phyloP scores from a whole-genome alignment of 352 stramenopile species.

The Saprolegnia diclina region DNA sequence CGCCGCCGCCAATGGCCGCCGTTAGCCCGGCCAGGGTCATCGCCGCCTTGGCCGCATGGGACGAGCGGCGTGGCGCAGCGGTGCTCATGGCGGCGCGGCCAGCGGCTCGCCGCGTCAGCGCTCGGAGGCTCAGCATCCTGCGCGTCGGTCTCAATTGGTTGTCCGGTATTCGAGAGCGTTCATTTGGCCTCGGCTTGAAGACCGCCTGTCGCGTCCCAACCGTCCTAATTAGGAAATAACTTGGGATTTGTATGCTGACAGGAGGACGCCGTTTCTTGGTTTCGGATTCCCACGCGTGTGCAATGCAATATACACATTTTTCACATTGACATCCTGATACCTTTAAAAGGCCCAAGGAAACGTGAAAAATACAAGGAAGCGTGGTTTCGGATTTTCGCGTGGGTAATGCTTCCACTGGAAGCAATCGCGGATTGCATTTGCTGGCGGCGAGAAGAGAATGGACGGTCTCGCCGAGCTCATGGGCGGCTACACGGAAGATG shows the following conservation, averaged over 20 bases:
- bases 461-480: constrained; percentile 11
- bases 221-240: no score
- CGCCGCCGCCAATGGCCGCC: constrained; percentile 31
- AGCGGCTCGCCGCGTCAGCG: no score
- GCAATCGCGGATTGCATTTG: background rate
- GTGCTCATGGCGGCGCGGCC: constrained; percentile 6
- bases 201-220: no score
- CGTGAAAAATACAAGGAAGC: background rate
- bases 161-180: background rate
- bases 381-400: background rate
- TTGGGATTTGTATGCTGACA: no score
- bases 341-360: no score
- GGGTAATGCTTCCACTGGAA: background rate
- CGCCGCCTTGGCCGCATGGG: background rate
- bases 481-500: background rate
- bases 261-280: no score
- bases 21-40: background rate
- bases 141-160: background rate
- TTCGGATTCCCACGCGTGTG: no score
- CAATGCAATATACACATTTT: no score
- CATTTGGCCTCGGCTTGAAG: background rate
- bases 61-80: background rate
- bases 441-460: background rate
- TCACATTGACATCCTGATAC: no score
- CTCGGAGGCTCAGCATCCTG: background rate